Conservation (phyloP, 2,329 filamentous ascomycete species). For the Xylaria sp. region DNA sequence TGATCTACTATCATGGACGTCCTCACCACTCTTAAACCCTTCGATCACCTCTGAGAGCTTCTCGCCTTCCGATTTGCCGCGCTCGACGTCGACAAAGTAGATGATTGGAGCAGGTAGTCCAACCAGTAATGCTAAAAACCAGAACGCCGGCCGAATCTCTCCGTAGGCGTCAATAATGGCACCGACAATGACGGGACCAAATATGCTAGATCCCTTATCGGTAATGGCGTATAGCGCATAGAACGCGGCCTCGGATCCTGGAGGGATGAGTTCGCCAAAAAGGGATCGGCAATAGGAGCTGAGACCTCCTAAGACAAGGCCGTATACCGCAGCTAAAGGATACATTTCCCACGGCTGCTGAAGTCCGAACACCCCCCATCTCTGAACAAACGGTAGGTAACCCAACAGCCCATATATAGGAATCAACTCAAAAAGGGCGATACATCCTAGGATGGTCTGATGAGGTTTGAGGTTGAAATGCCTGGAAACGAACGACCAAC, state of each 20-base stretch:
- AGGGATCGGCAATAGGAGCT: slow-evolving; percentile 92
- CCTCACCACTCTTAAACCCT: slow-evolving; percentile 56
- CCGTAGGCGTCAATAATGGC: slow-evolving; percentile 87
- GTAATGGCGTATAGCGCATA: slow-evolving; percentile 98
- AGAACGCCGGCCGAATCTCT: slow-evolving; percentile 87
- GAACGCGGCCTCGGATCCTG: slow-evolving; percentile 94
- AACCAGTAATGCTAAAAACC: slow-evolving; percentile 88
- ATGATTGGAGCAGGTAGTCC: slow-evolving; percentile 86
- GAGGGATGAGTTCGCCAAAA: slow-evolving; percentile 93
- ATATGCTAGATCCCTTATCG: slow-evolving; percentile 93
- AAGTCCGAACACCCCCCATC: slow-evolving; percentile 82
- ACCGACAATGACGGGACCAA: slow-evolving; percentile 93
- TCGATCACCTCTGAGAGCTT: slow-evolving; percentile 71
- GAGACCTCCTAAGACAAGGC: slow-evolving; percentile 92
- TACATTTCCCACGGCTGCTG: slow-evolving; percentile 98
- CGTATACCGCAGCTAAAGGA: slow-evolving; percentile 88
- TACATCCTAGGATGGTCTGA: slow-evolving; percentile 93
- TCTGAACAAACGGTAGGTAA: slow-evolving; percentile 82
- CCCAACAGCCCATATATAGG: slow-evolving; percentile 91
- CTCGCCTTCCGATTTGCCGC: slow-evolving; percentile 76
- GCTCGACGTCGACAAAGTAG: slow-evolving; percentile 84
- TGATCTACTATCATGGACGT: slow-evolving; percentile 35
- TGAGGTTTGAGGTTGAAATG: slow-evolving; percentile 76
- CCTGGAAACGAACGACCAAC: slow-evolving; percentile 84
- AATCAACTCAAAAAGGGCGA: slow-evolving; percentile 89